phyloP scores from a whole-genome alignment of 2,329 filamentous ascomycete species.

The Ceratocystis eucalypticola region DNA sequence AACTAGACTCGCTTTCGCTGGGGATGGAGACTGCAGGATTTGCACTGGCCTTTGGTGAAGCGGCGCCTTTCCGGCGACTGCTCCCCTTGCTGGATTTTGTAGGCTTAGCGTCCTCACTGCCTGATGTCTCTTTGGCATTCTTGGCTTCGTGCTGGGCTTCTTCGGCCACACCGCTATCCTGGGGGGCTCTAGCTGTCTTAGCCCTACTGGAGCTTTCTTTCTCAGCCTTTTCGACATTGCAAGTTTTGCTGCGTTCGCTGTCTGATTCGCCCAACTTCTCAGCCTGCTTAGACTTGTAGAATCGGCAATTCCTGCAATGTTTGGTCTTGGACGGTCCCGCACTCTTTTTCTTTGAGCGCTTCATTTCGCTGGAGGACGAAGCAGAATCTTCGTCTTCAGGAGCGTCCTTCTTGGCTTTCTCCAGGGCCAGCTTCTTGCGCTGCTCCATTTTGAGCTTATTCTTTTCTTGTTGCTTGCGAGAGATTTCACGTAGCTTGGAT shows the following conservation, averaged over 20 bases:
- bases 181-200: slow-evolving; percentile 19
- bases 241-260: not conserved
- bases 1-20: not conserved
- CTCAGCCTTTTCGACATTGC: not conserved
- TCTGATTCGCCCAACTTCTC: slow-evolving; percentile 11
- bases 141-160: slow-evolving; percentile 18
- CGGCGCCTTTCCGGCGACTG: not conserved
- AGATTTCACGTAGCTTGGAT: slow-evolving; percentile 32
- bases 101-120: slow-evolving; percentile 9
- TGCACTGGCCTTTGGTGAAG: not conserved
- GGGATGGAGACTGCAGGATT: not conserved
- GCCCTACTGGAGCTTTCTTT: slow-evolving; percentile 15
- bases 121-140: not conserved
- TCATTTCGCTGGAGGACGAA: slow-evolving; percentile 19
- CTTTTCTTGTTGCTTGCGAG: slow-evolving; percentile 31
- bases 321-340: not conserved
- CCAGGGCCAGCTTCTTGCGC: slow-evolving; percentile 20
- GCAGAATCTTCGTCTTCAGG: slow-evolving; percentile 22
- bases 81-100: not conserved
- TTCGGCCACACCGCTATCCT: not conserved
- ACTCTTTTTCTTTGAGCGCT: slow-evolving; percentile 19
- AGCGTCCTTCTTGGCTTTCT: slow-evolving; percentile 22
- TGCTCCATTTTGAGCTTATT: slow-evolving; percentile 27
- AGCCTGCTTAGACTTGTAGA: slow-evolving; percentile 10
- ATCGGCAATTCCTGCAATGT: slow-evolving; percentile 8